Base-by-base conservation (phyloP, 768 basidiomycete genomes). In the Amylocystis lapponica region DNA sequence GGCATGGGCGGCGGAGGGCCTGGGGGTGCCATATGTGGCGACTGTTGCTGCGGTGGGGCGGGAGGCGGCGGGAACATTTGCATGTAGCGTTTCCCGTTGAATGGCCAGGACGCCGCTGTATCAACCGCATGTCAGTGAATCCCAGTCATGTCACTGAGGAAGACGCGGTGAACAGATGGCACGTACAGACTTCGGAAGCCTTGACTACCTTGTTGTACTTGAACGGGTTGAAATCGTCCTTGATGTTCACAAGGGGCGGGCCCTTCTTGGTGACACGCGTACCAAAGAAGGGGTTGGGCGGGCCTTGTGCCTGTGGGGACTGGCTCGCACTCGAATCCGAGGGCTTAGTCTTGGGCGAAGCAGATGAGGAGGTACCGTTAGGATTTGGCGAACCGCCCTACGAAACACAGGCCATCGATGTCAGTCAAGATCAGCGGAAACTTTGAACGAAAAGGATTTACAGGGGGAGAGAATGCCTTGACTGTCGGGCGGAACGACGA, bases 211-310 rank as follows among this genome's bases (percentile, higher is more conserved):
- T 89, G 58, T 78, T 76, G 55, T 84, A 79, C 66, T 89, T 90
- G 78, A 95, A 96, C 13, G 95, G 93, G 62, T 94, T 96, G 61
- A 99, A 99, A 59, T 97, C 95, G 54, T 96, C 91, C 67, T 95
- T 90, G 63, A 95, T 78, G 59, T 90, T 85, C 27, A 94, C 84
- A 19, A 36, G 27, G 6, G 49, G 50, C 13, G 78, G 72, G 3
- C 74, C 75, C 66, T 86, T 88, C 74, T 91, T 91, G 61, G 81
- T 76, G 16, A 70, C 61, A 27, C 85, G 83, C 23, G 78, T 71
- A 23, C 92, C 88, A 57, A 96, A 98, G 83, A 97, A 98, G 14
- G 90, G 84, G 58, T 96, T 89, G 25, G 81, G 79, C 9, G 74
- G 63, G 20, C 76, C 46, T 37, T 71, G 68, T n/a, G 65, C 53